A percentile compares a stretch with the other conserved stretches of the same genome.
These are phyloP conservation scores for Xanthoceras sorbifolium DNA, from an alignment of 345 rosid genomes.

Conservation along the genomic window DNA sequence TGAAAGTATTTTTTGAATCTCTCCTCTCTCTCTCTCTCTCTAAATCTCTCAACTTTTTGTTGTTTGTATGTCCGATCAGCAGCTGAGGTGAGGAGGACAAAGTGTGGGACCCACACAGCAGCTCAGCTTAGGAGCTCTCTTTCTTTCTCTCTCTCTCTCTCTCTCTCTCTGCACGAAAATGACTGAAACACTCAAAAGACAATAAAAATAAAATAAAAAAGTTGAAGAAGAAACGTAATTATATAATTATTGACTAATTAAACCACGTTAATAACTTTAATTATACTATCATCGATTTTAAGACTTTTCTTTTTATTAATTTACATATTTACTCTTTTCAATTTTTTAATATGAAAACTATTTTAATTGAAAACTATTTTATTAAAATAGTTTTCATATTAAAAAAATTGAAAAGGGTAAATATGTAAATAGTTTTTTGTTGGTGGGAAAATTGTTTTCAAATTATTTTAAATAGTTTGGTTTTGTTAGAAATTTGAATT, in stretches of 20 bases:
- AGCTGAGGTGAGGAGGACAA: constrained; percentile 23
- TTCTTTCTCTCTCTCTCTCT: background rate
- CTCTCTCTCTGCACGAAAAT: no score
- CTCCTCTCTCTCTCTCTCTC: constrained; percentile 16
- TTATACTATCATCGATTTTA: background rate
- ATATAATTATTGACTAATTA: constrained; percentile 19
- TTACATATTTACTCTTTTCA: constrained; percentile 14
- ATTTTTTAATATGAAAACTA: background rate
- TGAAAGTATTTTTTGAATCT: background rate
- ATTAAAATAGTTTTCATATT: no score
- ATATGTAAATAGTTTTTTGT: background rate
- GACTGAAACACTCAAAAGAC: background rate
- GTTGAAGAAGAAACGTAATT: background rate
- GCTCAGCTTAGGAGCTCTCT: background rate
- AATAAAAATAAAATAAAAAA: background rate
- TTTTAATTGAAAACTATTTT: no score
- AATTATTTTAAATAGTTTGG: background rate
- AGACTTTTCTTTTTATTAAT: background rate
- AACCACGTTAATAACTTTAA: constrained; percentile 13
- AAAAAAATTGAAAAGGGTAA: no score
- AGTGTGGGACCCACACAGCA: constrained; percentile 18
- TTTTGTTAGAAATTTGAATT: background rate
- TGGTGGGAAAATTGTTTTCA: background rate
- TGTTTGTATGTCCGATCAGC: constrained; percentile 24
- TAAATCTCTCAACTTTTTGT: constrained; percentile 21